Evolutionary conservation across 805 yeast genomes (phyloP).

Genomic region (Ogataea kodamae): DNA sequence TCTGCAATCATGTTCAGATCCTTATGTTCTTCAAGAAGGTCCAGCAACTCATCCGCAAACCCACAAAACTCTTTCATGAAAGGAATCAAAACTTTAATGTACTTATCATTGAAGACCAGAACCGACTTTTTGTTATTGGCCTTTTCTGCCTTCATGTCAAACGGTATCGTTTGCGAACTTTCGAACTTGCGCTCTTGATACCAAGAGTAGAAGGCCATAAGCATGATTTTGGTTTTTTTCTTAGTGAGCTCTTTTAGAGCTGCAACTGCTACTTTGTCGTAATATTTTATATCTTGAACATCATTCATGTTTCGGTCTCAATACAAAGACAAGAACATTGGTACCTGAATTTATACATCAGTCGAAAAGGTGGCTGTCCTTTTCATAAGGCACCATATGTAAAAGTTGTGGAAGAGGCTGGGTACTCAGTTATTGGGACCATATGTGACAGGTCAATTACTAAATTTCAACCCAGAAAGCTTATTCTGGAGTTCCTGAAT

Average conservation of each 20-base stretch:
- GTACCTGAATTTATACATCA: conserved; percentile 5
- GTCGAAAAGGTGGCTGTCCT: not conserved
- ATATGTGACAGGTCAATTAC: conserved; percentile 10
- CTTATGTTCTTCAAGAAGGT: conserved; percentile 7
- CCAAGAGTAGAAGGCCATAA: conserved; percentile 23
- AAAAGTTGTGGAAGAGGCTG: conserved; percentile 1
- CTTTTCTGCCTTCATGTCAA: conserved; percentile 2
- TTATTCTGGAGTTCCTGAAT: conserved; percentile 31
- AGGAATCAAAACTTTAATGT: conserved; percentile 13
- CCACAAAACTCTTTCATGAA: conserved; percentile 14
- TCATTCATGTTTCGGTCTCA: too few species aligned
- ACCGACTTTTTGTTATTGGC: conserved; percentile 3
- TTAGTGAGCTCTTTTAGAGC: conserved; percentile 24
- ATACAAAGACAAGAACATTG: too few species aligned
- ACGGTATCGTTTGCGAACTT: too few species aligned
- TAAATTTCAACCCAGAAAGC: conserved; percentile 25
- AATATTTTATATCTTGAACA: too few species aligned
- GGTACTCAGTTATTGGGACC: not conserved
- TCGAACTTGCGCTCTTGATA: too few species aligned
- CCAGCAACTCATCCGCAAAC: conserved; percentile 12
- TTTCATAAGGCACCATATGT: too few species aligned
- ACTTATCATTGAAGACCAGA: conserved; percentile 16
- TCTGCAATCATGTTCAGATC: conserved; percentile 16
- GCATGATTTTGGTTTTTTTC: conserved; percentile 20
- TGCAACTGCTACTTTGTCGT: too few species aligned